A percentile compares a stretch with the other conserved stretches of the same genome.
Conservation (phyloP, 73 alveolate genomes). For the Tetrahymena thermophila region DNA sequence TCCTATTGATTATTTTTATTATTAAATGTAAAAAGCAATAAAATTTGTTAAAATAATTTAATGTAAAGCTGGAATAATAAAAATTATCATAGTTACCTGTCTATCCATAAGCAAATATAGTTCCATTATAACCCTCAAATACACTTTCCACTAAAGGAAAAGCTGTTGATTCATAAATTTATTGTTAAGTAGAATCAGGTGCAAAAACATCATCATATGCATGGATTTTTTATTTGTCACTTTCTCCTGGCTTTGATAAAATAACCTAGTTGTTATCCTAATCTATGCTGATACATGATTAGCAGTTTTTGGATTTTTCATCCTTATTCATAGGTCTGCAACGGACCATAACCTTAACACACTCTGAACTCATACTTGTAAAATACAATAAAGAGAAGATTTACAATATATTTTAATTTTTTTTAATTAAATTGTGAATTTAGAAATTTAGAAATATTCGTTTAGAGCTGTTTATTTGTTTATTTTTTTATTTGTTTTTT, state of each 20-base stretch:
- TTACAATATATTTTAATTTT: not conserved
- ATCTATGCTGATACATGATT: not conserved
- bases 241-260: conserved; percentile 45
- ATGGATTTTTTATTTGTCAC: conserved; percentile 48
- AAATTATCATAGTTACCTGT: conserved; percentile 16
- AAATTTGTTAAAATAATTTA: not conserved
- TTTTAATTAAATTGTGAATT: not conserved
- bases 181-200: conserved; percentile 57
- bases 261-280: not conserved
- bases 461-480: not conserved
- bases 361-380: conserved; percentile 56
- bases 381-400: not conserved
- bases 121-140: conserved; percentile 79
- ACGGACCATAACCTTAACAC: conserved; percentile 80
- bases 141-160: conserved; percentile 62
- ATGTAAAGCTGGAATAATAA: not conserved
- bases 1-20: not conserved
- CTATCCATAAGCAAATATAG: conserved; percentile 86
- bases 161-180: conserved; percentile 66
- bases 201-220: conserved; percentile 73
- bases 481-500: too few relatives aligned
- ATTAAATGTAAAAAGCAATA: not conserved
- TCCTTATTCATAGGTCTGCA: conserved; percentile 61
- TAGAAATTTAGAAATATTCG: not conserved
- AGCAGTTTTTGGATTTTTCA: conserved; percentile 43